These are phyloP conservation scores for Nakazawaea ambrosiae DNA, from an alignment of 805 yeast species.

Conservation along the genomic window DNA sequence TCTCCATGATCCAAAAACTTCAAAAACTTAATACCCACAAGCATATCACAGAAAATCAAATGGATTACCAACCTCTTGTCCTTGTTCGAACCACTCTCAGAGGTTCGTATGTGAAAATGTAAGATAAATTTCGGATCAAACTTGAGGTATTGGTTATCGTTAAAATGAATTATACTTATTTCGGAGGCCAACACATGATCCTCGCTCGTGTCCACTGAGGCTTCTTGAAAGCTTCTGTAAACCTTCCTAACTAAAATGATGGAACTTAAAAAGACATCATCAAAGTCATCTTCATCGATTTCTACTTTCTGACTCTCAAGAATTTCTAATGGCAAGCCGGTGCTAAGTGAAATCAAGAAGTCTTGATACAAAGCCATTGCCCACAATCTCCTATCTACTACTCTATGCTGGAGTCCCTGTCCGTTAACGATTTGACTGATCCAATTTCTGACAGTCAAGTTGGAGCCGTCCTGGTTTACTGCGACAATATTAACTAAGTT, in stretches of 20 bases:
- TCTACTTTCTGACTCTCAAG: background rate
- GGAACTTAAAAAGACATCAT: conserved; percentile 1
- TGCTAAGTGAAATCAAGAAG: background rate
- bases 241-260: background rate
- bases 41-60: background rate
- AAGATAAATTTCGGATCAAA: conserved; percentile 4
- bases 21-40: conserved; percentile 3
- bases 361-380: conserved; percentile 9
- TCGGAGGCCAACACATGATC: no score
- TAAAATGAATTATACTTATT: background rate
- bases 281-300: conserved; percentile 6
- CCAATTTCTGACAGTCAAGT: background rate
- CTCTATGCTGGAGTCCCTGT: background rate
- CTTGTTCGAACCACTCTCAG: conserved; percentile 2
- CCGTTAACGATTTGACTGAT: no score
- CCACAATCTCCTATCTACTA: background rate
- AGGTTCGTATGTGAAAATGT: conserved; percentile 7
- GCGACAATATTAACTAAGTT: conserved; percentile 3
- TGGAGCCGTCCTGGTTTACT: background rate
- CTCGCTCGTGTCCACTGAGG: no score
- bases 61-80: conserved; percentile 3
- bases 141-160: background rate
- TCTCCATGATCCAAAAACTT: background rate
- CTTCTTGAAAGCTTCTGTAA: no score
- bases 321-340: conserved; percentile 3